Evolutionary conservation across 1,139 yeast species (phyloP).

Genomic region (Sugiyamaella japonica): DNA sequence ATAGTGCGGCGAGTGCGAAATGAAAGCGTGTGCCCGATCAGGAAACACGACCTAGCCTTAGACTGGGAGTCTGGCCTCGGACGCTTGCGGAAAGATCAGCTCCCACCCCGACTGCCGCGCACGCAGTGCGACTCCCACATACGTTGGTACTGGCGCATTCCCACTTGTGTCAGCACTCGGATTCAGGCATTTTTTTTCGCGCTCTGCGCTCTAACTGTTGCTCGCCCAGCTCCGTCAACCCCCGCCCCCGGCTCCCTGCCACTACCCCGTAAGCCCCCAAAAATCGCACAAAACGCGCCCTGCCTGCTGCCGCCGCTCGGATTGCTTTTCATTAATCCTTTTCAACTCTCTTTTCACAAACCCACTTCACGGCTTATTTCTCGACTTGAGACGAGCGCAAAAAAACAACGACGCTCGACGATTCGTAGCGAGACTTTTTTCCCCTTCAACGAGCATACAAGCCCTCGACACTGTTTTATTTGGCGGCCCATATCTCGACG

Average conservation of each 20-base stretch:
- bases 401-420: neutral
- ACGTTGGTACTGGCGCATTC: neutral
- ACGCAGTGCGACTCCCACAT: neutral
- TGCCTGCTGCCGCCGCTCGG: slow-evolving; percentile 10
- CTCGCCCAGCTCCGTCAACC: no score
- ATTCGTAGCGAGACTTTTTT: neutral
- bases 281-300: slow-evolving; percentile 12
- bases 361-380: slow-evolving; percentile 16
- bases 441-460: neutral
- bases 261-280: slow-evolving; percentile 12
- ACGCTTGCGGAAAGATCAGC: no score
- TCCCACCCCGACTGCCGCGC: neutral
- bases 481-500: neutral
- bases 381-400: slow-evolving; percentile 2
- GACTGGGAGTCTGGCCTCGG: no score
- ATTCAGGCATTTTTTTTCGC: no score
- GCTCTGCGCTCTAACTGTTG: no score
- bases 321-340: slow-evolving; percentile 11
- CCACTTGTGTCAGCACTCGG: neutral
- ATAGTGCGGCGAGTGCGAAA: no score
- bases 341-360: slow-evolving; percentile 3
- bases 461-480: neutral
- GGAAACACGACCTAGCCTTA: no score
- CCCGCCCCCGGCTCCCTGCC: neutral
- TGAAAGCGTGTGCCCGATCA: no score